Conservation (phyloP, 1,284 basidiomycete species). For the Polyporus tsugae region DNA sequence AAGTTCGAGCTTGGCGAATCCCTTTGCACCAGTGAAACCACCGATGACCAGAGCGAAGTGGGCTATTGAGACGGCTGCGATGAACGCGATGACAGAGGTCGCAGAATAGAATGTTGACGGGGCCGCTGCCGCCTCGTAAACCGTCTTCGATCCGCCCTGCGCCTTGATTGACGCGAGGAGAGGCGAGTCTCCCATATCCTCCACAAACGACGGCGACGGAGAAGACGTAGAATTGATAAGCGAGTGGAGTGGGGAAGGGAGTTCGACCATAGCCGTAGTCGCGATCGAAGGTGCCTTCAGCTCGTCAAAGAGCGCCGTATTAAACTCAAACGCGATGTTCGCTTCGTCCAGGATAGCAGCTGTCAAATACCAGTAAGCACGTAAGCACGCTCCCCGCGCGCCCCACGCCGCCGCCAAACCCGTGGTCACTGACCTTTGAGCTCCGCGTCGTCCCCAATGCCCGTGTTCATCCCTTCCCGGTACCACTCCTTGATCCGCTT, state of each 20-base stretch:
- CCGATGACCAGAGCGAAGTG: conserved; percentile 60
- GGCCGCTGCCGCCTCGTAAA: conserved; percentile 30
- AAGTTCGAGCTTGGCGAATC: conserved; percentile 54
- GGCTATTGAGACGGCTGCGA: conserved; percentile 58
- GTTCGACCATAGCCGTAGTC: conserved; percentile 29
- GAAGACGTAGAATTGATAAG: conserved; percentile 16
- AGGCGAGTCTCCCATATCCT: conserved; percentile 23
- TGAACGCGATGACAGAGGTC: conserved; percentile 52
- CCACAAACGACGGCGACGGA: conserved; percentile 36
- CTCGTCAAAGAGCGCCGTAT: conserved; percentile 68
- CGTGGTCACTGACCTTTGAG: conserved; percentile 59
- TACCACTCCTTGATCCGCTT: conserved; percentile 83
- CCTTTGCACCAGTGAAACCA: conserved; percentile 57
- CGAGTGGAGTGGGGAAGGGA: conserved; percentile 33
- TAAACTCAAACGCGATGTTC: conserved; percentile 72
- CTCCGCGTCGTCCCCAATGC: conserved; percentile 59
- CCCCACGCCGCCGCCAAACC: not conserved
- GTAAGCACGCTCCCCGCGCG: conserved; percentile 13
- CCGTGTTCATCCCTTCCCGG: conserved; percentile 76
- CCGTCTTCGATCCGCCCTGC: conserved; percentile 26
- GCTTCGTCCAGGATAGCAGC: conserved; percentile 67
- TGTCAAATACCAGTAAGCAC: conserved; percentile 30
- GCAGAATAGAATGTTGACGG: conserved; percentile 42
- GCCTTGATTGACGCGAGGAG: conserved; percentile 24
- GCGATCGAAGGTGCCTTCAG: conserved; percentile 43